phyloP scores from a whole-genome alignment of 176 grass and related monocot genomes.

The Luzula sylvatica region DNA sequence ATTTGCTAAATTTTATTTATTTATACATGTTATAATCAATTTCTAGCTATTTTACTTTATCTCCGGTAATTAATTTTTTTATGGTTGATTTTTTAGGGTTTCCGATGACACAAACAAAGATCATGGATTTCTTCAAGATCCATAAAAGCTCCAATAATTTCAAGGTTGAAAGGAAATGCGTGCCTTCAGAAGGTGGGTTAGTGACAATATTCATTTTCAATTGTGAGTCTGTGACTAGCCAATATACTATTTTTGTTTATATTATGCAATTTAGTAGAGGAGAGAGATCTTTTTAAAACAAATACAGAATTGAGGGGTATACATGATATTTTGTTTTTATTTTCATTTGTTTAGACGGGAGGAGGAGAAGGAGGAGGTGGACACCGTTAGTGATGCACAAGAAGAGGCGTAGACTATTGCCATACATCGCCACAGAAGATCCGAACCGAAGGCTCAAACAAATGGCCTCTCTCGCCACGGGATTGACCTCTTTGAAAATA shows the following conservation, averaged over 20 bases:
- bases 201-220: not conserved
- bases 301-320: no score
- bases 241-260: no score
- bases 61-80: constrained; percentile 12
- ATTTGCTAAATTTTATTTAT: not conserved
- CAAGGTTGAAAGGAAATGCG: constrained; percentile 24
- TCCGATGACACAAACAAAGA: constrained; percentile 78
- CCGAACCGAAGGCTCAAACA: constrained; percentile 38
- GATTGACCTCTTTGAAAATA: constrained; percentile 47
- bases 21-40: not conserved
- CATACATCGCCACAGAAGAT: constrained; percentile 59
- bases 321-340: no score
- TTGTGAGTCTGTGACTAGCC: not conserved
- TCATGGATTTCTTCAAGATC: constrained; percentile 89
- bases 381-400: constrained; percentile 52
- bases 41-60: not conserved
- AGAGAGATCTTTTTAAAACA: no score
- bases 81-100: constrained; percentile 36
- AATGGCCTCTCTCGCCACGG: constrained; percentile 81
- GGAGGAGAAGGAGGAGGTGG: constrained; percentile 44
- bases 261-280: no score
- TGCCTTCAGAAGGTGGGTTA: constrained; percentile 45
- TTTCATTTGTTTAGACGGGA: constrained; percentile 34
- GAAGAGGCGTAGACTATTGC: constrained; percentile 70
- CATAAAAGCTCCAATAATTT: constrained; percentile 25